Conservation (phyloP, 176 grass and related monocot species). For the Oryza glaberrima region DNA sequence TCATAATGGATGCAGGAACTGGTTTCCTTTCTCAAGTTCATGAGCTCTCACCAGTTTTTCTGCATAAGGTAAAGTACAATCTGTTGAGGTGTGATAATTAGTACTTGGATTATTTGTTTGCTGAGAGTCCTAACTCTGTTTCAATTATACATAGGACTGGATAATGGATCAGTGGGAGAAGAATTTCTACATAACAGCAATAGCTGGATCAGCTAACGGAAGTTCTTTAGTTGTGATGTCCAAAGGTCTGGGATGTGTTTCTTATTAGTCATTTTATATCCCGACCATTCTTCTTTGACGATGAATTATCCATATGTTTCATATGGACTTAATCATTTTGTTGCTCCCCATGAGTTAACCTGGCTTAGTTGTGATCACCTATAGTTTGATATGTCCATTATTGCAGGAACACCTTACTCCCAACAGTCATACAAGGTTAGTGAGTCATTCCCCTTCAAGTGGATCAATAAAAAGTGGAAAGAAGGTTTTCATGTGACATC, state of each 20-base stretch:
- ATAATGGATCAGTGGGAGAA: slow-evolving; percentile 99
- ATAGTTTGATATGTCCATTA: slow-evolving; percentile 15
- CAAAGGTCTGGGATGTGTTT: slow-evolving; percentile 55
- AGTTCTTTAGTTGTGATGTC: slow-evolving; percentile 99
- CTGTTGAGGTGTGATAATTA: slow-evolving; percentile 23
- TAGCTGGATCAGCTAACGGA: slow-evolving; percentile 85
- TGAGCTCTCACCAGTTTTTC: slow-evolving; percentile 82
- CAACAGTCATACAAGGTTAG: slow-evolving; percentile 99
- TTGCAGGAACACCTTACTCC: slow-evolving; percentile 76
- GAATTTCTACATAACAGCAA: slow-evolving; percentile 86
- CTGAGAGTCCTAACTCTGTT: slow-evolving; percentile 19
- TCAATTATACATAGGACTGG: slow-evolving; percentile 71
- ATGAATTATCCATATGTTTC: slow-evolving; percentile 20
- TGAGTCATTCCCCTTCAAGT: slow-evolving; percentile 95
- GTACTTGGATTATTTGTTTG: slow-evolving; percentile 27
- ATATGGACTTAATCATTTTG: neutral
- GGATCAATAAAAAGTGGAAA: slow-evolving; percentile 99
- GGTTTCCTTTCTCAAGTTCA: slow-evolving; percentile 85
- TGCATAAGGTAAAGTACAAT: slow-evolving; percentile 80
- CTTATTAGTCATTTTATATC: neutral
- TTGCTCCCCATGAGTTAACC: too few relatives aligned
- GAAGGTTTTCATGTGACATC: slow-evolving; percentile 98
- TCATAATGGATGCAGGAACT: slow-evolving; percentile 99
- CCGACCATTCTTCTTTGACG: neutral
- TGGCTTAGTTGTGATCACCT: neutral